Conservation (phyloP, 1,284 basidiomycete genomes). For the Puccinia sorghi region DNA sequence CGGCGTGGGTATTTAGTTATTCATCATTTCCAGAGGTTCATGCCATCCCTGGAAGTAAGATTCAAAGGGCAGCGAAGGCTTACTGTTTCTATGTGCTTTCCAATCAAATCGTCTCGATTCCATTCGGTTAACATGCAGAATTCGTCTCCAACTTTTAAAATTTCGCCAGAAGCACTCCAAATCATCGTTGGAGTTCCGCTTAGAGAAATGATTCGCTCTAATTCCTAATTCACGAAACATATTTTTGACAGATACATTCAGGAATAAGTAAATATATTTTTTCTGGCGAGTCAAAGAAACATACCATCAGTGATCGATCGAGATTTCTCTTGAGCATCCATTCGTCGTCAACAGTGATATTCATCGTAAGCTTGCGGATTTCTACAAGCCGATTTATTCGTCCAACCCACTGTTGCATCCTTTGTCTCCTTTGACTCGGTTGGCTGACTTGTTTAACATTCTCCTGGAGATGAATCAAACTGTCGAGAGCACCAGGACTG, state of each 20-base stretch:
- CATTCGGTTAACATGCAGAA: slow-evolving; percentile 92
- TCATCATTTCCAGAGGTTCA: slow-evolving; percentile 69
- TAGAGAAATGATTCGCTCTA: slow-evolving; percentile 94
- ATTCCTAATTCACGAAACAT: slow-evolving; percentile 65
- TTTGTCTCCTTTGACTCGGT: slow-evolving; percentile 19
- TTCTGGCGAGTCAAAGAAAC: no score
- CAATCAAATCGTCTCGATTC: slow-evolving; percentile 77
- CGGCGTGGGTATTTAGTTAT: neutral
- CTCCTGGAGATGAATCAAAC: neutral
- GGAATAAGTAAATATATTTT: no score
- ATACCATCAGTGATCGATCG: slow-evolving; percentile 34
- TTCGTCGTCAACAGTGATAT: slow-evolving; percentile 35
- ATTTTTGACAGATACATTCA: no score
- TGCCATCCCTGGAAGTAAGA: neutral
- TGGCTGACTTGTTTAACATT: slow-evolving; percentile 2
- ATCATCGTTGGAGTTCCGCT: slow-evolving; percentile 99
- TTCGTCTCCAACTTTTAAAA: slow-evolving; percentile 92
- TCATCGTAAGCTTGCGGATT: slow-evolving; percentile 37
- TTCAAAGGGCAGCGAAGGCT: neutral
- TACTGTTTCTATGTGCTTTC: slow-evolving; percentile 88
- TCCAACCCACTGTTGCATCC: slow-evolving; percentile 26
- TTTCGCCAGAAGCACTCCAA: slow-evolving; percentile 96
- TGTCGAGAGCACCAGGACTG: neutral
- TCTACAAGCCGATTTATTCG: slow-evolving; percentile 30
- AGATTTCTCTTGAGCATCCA: slow-evolving; percentile 44